Percentiles rank a stretch among this genome's conserved stretches.
phyloP scores from a whole-genome alignment of 768 basidiomycete species.

The Pholiota microspora region DNA sequence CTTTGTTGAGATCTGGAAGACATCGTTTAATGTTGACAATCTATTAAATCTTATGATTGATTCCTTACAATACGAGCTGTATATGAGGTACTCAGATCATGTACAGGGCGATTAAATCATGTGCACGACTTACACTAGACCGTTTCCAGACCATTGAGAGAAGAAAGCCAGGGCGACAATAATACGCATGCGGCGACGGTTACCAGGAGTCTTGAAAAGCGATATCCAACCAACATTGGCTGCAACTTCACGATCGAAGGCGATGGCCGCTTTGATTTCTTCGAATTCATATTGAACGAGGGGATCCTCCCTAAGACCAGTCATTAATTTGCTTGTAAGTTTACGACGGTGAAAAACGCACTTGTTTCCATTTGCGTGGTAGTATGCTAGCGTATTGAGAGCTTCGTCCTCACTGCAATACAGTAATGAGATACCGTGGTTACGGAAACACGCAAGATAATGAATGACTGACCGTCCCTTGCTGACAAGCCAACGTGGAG shows the following conservation, averaged over 20 bases:
- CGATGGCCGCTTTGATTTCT: slow-evolving; percentile 61
- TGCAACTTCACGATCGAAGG: slow-evolving; percentile 39
- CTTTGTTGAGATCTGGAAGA: slow-evolving; percentile 45
- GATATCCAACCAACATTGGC: slow-evolving; percentile 41
- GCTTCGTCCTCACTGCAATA: slow-evolving; percentile 42
- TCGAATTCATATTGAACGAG: slow-evolving; percentile 60
- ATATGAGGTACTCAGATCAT: not conserved
- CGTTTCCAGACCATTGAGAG: slow-evolving; percentile 58
- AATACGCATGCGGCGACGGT: slow-evolving; percentile 52
- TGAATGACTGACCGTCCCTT: slow-evolving; percentile 44
- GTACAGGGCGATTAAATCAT: slow-evolving; percentile 17
- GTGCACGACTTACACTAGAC: slow-evolving; percentile 36
- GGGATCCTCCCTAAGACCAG: slow-evolving; percentile 41
- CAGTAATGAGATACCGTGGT: not conserved
- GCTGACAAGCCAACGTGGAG: slow-evolving; percentile 69
- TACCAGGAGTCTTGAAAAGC: slow-evolving; percentile 48
- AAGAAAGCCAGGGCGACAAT: slow-evolving; percentile 59
- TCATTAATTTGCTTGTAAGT: not conserved
- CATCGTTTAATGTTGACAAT: not conserved
- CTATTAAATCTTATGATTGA: not conserved
- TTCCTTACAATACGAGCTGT: slow-evolving; percentile 44
- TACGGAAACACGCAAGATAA: not conserved
- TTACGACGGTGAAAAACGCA: slow-evolving; percentile 5
- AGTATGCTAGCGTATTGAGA: slow-evolving; percentile 46
- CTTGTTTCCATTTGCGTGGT: slow-evolving; percentile 53